A percentile compares a stretch with the other conserved stretches of the same genome.
phyloP scores from a whole-genome alignment of 805 yeast genomes.

The Jamesozyma rosinii region DNA sequence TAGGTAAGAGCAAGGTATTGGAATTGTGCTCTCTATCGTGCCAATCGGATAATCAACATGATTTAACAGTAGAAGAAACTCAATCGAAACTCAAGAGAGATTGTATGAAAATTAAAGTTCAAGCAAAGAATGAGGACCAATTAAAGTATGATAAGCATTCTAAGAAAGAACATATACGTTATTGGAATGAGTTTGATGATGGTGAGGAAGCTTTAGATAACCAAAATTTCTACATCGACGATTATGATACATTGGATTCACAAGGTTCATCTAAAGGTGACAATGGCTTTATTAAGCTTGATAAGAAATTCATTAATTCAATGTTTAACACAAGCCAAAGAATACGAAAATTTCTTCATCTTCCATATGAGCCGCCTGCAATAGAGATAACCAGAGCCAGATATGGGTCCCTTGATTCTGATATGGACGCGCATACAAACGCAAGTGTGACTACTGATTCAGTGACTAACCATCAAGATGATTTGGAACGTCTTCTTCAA shows the following conservation, averaged over 20 bases:
- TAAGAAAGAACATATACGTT: conserved; percentile 13
- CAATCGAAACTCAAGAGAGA: neutral
- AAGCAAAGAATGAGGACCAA: neutral
- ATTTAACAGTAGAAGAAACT: neutral
- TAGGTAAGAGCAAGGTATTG: conserved; percentile 14
- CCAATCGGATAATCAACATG: neutral
- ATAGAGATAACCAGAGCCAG: neutral
- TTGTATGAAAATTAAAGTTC: neutral
- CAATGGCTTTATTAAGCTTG: conserved; percentile 21
- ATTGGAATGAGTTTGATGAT: conserved; percentile 32
- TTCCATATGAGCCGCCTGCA: neutral
- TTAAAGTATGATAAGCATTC: neutral
- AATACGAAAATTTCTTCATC: conserved; percentile 7
- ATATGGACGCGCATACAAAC: neutral
- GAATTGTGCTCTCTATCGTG: conserved; percentile 3
- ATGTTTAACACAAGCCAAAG: conserved; percentile 15
- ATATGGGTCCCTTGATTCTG: conserved; percentile 5
- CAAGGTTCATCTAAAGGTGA: conserved; percentile 6
- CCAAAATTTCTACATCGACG: conserved; percentile 6
- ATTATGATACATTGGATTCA: conserved; percentile 5
- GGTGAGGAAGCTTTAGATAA: conserved; percentile 13
- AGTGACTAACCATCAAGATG: conserved; percentile 5
- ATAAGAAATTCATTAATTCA: conserved; percentile 17
- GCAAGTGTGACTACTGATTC: neutral
- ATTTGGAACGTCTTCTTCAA: conserved; percentile 13